Evolutionary conservation across 2,329 filamentous ascomycete species (phyloP).

Genomic region (Cladosporium sp.): DNA sequence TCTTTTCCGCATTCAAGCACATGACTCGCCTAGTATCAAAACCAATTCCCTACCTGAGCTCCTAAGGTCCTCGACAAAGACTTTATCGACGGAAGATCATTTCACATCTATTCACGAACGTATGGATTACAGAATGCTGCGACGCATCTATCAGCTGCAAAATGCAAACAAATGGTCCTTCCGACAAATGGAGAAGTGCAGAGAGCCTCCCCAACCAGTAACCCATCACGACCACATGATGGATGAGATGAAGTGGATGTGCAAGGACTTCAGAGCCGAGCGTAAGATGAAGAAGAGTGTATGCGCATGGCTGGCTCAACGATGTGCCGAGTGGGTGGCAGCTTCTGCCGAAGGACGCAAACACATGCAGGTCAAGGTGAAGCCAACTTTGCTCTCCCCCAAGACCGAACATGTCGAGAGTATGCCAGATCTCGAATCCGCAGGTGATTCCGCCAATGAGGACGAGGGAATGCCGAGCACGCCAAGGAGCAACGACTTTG

Average conservation of each 20-base stretch:
- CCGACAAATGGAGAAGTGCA: constrained; percentile 77
- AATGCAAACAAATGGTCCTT: constrained; percentile 90
- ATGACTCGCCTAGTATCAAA: constrained; percentile 48
- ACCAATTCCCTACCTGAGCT: constrained; percentile 63
- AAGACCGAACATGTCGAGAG: constrained; percentile 21
- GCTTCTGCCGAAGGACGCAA: constrained; percentile 60
- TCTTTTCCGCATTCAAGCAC: constrained; percentile 55
- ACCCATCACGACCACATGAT: constrained; percentile 84
- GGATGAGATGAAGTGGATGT: constrained; percentile 96
- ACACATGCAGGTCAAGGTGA: constrained; percentile 64
- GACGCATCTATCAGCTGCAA: constrained; percentile 84
- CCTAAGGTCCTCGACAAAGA: constrained; percentile 80
- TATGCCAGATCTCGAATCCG: constrained; percentile 28
- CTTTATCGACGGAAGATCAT: constrained; percentile 78
- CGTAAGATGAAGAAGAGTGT: constrained; percentile 86
- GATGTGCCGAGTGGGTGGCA: constrained; percentile 77
- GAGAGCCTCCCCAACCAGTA: constrained; percentile 71
- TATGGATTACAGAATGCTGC: constrained; percentile 80
- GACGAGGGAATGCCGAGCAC: constrained; percentile 28
- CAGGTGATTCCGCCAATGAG: constrained; percentile 28
- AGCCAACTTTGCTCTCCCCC: constrained; percentile 28
- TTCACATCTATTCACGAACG: constrained; percentile 79
- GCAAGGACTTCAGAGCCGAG: constrained; percentile 91
- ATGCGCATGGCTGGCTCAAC: constrained; percentile 73
- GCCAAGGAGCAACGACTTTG: constrained; percentile 16